Conservation (phyloP, 768 basidiomycete genomes). For the Trametes cingulata region DNA sequence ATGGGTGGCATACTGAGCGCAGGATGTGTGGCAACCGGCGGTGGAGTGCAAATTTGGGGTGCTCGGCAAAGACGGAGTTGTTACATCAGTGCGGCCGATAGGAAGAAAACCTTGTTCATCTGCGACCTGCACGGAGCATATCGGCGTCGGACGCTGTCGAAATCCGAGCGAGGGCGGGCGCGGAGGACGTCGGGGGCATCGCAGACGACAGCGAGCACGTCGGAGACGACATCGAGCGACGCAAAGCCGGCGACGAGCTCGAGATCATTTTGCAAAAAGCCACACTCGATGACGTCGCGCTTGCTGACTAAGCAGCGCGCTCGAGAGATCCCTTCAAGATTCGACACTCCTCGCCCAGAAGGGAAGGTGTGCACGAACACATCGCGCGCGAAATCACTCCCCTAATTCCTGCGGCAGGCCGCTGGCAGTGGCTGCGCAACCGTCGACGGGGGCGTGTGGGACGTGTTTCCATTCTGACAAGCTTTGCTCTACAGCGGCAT, state of each 20-base stretch:
- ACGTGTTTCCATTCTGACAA: conserved; percentile 13
- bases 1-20: neutral
- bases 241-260: conserved; percentile 7
- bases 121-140: neutral
- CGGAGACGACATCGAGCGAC: conserved; percentile 4
- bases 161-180: neutral
- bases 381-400: conserved; percentile 19
- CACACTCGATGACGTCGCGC: conserved; percentile 4
- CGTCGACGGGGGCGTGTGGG: conserved; percentile 7
- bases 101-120: conserved; percentile 5
- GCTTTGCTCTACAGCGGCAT: neutral
- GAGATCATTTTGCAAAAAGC: neutral
- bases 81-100: conserved; percentile 8
- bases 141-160: neutral
- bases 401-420: neutral
- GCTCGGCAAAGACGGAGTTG: conserved; percentile 20
- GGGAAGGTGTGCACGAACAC: conserved; percentile 13
- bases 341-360: conserved; percentile 9
- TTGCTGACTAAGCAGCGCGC: conserved; percentile 6
- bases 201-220: neutral
- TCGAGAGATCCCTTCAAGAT: conserved; percentile 8
- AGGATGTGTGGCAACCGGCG: conserved; percentile 6
- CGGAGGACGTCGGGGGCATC: neutral
- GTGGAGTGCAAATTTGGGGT: conserved; percentile 23
- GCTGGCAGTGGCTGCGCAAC: neutral